A percentile compares a stretch with the other conserved stretches of the same genome.
Conservation (phyloP, 148 eudicot species). For the Beta vulgaris region DNA sequence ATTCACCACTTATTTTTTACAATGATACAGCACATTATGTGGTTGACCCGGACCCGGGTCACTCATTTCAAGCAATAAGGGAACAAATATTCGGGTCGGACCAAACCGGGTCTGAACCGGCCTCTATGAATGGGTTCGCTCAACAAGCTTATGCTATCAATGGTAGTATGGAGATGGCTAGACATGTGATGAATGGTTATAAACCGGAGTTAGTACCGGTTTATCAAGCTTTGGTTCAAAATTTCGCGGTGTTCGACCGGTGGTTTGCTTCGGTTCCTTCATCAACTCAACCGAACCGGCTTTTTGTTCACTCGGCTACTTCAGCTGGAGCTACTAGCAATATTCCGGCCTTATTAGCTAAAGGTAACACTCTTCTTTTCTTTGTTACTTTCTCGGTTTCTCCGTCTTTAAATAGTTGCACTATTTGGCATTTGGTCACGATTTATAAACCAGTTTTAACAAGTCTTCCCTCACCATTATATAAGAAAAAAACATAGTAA, state of each 20-base stretch:
- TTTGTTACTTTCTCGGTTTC: too few relatives aligned
- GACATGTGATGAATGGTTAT: slow-evolving; percentile 73
- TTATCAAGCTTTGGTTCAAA: slow-evolving; percentile 53
- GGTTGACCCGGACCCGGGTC: slow-evolving; percentile 90
- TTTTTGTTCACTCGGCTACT: slow-evolving; percentile 77
- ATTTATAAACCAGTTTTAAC: too few relatives aligned
- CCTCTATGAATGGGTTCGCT: slow-evolving; percentile 79
- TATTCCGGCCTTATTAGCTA: slow-evolving; percentile 48
- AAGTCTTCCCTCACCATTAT: too few relatives aligned
- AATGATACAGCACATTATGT: slow-evolving; percentile 56
- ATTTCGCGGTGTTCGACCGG: slow-evolving; percentile 79
- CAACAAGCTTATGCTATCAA: slow-evolving; percentile 57
- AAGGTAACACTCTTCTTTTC: slow-evolving; percentile 28
- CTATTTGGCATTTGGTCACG: too few relatives aligned
- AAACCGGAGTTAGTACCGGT: slow-evolving; percentile 57
- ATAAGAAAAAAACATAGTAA: too few relatives aligned
- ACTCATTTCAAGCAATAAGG: slow-evolving; percentile 78
- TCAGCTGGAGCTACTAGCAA: slow-evolving; percentile 84
- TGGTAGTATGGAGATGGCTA: slow-evolving; percentile 58
- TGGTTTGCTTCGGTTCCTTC: slow-evolving; percentile 92
- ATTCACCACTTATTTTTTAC: slow-evolving; percentile 37
- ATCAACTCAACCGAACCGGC: slow-evolving; percentile 81
- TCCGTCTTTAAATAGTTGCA: too few relatives aligned
- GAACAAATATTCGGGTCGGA: slow-evolving; percentile 75
- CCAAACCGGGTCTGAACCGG: slow-evolving; percentile 43